Conservation (phyloP, 768 basidiomycete genomes). For the Epithele typhae region DNA sequence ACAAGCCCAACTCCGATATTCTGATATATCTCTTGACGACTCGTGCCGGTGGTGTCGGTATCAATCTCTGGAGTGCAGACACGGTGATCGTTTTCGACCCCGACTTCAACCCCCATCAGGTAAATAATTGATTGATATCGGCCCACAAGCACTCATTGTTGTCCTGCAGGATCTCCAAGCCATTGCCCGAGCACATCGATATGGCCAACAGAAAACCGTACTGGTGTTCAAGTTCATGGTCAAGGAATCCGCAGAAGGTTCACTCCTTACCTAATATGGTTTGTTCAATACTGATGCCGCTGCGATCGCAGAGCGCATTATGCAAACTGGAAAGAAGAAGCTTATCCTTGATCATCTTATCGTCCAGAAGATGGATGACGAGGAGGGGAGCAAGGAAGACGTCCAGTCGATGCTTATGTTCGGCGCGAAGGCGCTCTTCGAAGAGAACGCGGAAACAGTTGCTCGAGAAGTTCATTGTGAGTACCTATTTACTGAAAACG, state of each 20-base stretch:
- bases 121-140: constrained; percentile 18
- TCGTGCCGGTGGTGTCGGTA: constrained; percentile 90
- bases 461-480: constrained; percentile 68
- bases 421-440: constrained; percentile 84
- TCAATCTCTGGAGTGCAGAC: constrained; percentile 89
- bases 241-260: constrained; percentile 89
- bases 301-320: constrained; percentile 66
- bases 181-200: constrained; percentile 91
- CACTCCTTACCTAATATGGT: constrained; percentile 3
- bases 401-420: constrained; percentile 87
- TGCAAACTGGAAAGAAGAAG: constrained; percentile 94
- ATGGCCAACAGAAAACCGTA: constrained; percentile 92
- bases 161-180: constrained; percentile 53
- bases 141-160: constrained; percentile 3
- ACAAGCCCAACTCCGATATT: constrained; percentile 78
- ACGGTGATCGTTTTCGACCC: constrained; percentile 93
- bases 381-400: constrained; percentile 69
- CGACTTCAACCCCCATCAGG: constrained; percentile 98
- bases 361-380: constrained; percentile 92
- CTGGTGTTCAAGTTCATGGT: constrained; percentile 96
- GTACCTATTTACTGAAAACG: constrained; percentile 8
- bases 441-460: constrained; percentile 45
- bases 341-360: constrained; percentile 92
- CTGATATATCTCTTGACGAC: constrained; percentile 92
- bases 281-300: background rate